A percentile compares a stretch with the other conserved stretches of the same genome.
Conservation (phyloP, 2,329 filamentous ascomycete genomes). For the Rutstroemia sp. region DNA sequence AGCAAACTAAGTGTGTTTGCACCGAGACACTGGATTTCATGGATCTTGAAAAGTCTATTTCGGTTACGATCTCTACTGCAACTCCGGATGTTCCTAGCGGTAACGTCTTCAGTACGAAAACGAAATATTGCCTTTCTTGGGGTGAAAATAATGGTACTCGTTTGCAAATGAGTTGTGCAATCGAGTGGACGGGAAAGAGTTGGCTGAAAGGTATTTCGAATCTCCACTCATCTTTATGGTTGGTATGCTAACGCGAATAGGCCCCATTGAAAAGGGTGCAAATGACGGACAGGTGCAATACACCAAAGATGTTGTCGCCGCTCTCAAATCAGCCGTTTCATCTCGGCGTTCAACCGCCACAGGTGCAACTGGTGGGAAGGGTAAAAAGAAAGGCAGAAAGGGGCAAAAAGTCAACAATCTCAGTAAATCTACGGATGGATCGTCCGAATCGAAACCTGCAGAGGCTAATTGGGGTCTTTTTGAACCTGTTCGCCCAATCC, state of each 20-base stretch:
- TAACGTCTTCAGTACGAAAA: slow-evolving; percentile 86
- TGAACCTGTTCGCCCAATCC: slow-evolving; percentile 65
- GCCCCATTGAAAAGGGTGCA: slow-evolving; percentile 91
- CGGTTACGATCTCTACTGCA: slow-evolving; percentile 74
- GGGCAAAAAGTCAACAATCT: slow-evolving; percentile 39
- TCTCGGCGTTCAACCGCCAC: slow-evolving; percentile 49
- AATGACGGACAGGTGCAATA: slow-evolving; percentile 83
- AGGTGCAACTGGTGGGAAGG: slow-evolving; percentile 42
- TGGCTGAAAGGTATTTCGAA: slow-evolving; percentile 77
- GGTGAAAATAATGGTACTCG: slow-evolving; percentile 78
- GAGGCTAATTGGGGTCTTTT: slow-evolving; percentile 65
- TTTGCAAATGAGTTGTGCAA: slow-evolving; percentile 77
- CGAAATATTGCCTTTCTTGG: slow-evolving; percentile 92
- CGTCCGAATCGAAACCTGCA: slow-evolving; percentile 27
- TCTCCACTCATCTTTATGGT: not conserved
- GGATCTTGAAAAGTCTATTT: slow-evolving; percentile 81
- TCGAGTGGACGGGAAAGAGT: slow-evolving; percentile 97
- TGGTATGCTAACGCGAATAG: slow-evolving; percentile 37
- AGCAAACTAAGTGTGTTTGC: slow-evolving; percentile 89
- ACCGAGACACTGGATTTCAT: slow-evolving; percentile 76
- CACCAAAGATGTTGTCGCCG: slow-evolving; percentile 69
- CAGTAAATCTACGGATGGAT: slow-evolving; percentile 33
- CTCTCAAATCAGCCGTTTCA: slow-evolving; percentile 65
- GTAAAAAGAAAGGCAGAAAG: slow-evolving; percentile 42
- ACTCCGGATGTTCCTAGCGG: slow-evolving; percentile 94